phyloP scores from a whole-genome alignment of 192 early-diverging fungal genomes.

The Thoreauomyces humboldtii region DNA sequence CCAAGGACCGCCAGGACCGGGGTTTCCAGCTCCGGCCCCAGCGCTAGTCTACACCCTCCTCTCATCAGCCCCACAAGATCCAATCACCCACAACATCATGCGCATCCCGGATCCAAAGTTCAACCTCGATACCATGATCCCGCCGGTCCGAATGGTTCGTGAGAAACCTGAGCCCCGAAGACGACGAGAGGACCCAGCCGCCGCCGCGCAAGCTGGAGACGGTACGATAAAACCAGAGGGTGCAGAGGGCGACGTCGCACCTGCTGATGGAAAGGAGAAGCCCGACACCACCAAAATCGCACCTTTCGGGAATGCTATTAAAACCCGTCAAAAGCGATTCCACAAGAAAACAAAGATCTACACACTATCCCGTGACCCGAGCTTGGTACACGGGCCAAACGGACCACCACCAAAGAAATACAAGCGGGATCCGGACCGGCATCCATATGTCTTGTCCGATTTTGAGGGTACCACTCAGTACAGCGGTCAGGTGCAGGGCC shows the following conservation, averaged over 20 bases:
- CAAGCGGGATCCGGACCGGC: conserved; percentile 38
- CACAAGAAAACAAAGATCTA: conserved; percentile 49
- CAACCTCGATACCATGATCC: conserved; percentile 19
- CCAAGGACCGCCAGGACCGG: no score
- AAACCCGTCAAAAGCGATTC: conserved; percentile 36
- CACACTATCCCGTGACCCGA: conserved; percentile 31
- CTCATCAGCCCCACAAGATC: not conserved
- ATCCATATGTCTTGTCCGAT: conserved; percentile 43
- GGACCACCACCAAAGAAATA: not conserved
- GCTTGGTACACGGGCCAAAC: conserved; percentile 20
- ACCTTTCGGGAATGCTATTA: conserved; percentile 26
- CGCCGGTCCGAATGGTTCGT: conserved; percentile 35
- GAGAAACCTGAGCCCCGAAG: conserved; percentile 30
- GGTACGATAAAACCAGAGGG: not conserved
- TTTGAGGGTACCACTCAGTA: conserved; percentile 22
- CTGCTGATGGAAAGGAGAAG: conserved; percentile 23
- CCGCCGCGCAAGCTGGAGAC: not conserved
- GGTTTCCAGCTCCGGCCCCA: no score
- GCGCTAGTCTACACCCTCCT: not conserved
- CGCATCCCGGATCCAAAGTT: conserved; percentile 22
- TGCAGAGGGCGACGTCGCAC: not conserved
- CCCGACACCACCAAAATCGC: conserved; percentile 25
- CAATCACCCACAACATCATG: conserved; percentile 36
- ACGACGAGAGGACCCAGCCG: not conserved
- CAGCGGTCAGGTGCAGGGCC: conserved; percentile 35